These are phyloP conservation scores for Leishmania guyanensis DNA, from an alignment of 208 protist species.

Conservation along the genomic window DNA sequence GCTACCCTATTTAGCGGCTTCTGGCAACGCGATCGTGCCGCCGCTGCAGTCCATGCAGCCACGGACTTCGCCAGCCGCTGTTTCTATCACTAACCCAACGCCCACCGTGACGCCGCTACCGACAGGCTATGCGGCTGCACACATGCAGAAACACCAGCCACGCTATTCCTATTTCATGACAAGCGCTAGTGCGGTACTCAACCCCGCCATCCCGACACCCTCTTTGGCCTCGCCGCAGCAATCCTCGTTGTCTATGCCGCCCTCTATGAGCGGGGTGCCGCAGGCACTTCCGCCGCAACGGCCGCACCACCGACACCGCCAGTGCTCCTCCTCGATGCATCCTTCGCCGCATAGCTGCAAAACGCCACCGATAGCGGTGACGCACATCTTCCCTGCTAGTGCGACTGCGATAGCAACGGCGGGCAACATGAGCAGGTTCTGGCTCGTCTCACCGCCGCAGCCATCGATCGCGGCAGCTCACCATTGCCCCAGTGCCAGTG, in stretches of 20 bases:
- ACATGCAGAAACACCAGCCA: neutral
- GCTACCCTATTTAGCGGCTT: neutral
- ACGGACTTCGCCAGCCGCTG: neutral
- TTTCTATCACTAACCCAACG: neutral
- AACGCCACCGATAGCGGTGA: neutral
- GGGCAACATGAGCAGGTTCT: neutral
- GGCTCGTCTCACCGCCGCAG: constrained; percentile 9
- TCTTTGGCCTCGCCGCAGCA: neutral
- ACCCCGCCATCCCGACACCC: neutral
- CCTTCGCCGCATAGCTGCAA: neutral
- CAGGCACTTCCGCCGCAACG: neutral
- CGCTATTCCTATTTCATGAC: neutral
- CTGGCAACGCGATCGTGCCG: neutral
- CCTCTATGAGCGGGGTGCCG: neutral
- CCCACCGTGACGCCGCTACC: neutral
- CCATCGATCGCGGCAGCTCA: neutral
- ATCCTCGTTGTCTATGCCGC: neutral
- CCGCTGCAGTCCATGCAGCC: neutral
- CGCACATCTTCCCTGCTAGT: neutral
- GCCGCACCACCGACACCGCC: neutral
- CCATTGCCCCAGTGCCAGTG: neutral
- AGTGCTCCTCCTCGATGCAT: neutral
- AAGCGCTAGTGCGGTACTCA: neutral
- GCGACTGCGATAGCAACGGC: neutral
- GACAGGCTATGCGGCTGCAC: neutral